These are phyloP conservation scores for Anaeromyces robustus DNA, from an alignment of 192 early-diverging fungal species.

Conservation along the genomic window DNA sequence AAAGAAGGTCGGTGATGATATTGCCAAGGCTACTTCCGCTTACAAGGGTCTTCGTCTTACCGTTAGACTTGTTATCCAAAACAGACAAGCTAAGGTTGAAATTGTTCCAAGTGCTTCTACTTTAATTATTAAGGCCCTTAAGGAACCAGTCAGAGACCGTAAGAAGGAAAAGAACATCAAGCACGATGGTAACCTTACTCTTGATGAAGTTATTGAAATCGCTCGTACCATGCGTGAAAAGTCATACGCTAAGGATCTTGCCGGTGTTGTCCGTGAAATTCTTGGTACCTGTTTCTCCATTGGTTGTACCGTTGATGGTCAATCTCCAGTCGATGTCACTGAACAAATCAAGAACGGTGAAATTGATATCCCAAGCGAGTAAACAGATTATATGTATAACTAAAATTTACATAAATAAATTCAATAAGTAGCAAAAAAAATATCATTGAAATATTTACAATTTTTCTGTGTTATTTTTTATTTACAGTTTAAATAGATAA, in stretches of 20 bases:
- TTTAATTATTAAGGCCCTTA: slow-evolving; percentile 89
- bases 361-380: slow-evolving; percentile 39
- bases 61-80: slow-evolving; percentile 96
- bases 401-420: not conserved
- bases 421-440: not conserved
- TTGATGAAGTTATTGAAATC: slow-evolving; percentile 88
- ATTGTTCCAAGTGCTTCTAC: slow-evolving; percentile 93
- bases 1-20: slow-evolving; percentile 99
- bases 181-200: slow-evolving; percentile 88
- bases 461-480: too few species aligned
- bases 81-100: slow-evolving; percentile 95
- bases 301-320: slow-evolving; percentile 97
- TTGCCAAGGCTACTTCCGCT: slow-evolving; percentile 97
- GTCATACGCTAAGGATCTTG: slow-evolving; percentile 84
- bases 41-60: slow-evolving; percentile 99
- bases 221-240: slow-evolving; percentile 89
- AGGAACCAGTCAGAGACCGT: slow-evolving; percentile 90
- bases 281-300: slow-evolving; percentile 59
- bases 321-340: slow-evolving; percentile 74
- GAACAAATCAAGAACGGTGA: slow-evolving; percentile 76
- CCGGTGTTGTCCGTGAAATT: slow-evolving; percentile 92
- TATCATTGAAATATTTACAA: too few species aligned
- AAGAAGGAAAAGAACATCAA: slow-evolving; percentile 99
- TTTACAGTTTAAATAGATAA: too few species aligned
- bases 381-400: not conserved